phyloP scores from a whole-genome alignment of 2,329 filamentous ascomycete species.

The Epichloe sibirici region DNA sequence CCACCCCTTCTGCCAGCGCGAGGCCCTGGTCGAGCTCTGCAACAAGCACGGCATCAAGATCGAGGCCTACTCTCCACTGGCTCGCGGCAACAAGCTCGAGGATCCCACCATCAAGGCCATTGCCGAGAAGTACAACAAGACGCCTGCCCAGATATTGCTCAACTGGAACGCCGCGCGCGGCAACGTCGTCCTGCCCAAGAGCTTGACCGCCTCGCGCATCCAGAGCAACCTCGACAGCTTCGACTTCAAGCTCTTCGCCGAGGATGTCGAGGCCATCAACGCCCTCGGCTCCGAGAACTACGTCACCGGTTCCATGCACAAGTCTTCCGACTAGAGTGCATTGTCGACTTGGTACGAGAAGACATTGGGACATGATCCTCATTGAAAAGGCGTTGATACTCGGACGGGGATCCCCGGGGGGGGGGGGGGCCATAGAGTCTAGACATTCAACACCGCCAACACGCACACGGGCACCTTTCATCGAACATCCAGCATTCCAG shows the following conservation, averaged over 20 bases:
- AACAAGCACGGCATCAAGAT: conserved; percentile 43
- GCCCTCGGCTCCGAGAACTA: conserved; percentile 54
- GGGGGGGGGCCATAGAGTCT: neutral
- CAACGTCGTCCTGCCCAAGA: conserved; percentile 66
- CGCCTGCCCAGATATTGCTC: conserved; percentile 62
- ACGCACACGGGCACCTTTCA: neutral
- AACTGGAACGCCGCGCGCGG: conserved; percentile 69
- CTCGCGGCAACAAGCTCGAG: conserved; percentile 30
- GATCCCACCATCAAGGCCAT: conserved; percentile 49
- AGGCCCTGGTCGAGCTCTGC: conserved; percentile 43
- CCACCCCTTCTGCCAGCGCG: conserved; percentile 61
- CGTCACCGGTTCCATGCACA: conserved; percentile 46
- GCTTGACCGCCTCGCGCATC: conserved; percentile 50
- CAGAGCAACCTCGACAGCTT: conserved; percentile 52
- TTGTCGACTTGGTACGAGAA: neutral
- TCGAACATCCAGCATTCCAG: too few relatives aligned
- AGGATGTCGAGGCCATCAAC: conserved; percentile 52
- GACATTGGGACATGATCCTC: neutral
- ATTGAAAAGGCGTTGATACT: conserved; percentile 1
- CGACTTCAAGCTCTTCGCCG: conserved; percentile 45
- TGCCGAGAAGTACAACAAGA: conserved; percentile 57
- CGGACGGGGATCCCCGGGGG: conserved; percentile 1
- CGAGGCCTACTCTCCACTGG: conserved; percentile 43
- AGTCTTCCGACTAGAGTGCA: conserved; percentile 22
- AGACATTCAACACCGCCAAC: neutral